Evolutionary conservation across 208 protist species (phyloP).

Genomic region (Leishmania arabica): DNA sequence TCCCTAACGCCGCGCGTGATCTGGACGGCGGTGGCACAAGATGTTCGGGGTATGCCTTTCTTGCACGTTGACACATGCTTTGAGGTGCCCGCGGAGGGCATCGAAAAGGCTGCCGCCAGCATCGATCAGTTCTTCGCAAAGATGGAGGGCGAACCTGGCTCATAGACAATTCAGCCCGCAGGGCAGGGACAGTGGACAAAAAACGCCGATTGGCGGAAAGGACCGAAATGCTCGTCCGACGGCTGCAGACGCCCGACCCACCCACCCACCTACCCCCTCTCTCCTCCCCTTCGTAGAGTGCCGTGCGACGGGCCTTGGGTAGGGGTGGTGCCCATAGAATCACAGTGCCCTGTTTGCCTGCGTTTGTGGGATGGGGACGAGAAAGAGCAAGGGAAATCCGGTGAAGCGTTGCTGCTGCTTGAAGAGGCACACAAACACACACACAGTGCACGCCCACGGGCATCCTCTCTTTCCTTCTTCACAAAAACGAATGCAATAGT

Average conservation of each 20-base stretch:
- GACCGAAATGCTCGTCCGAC: not conserved
- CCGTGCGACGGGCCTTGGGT: not conserved
- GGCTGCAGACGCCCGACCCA: not conserved
- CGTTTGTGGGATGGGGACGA: not conserved
- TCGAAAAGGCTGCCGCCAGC: constrained; percentile 33
- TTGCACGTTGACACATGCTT: constrained; percentile 64
- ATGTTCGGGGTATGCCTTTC: constrained; percentile 54
- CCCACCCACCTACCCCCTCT: not conserved
- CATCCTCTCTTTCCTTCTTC: not conserved
- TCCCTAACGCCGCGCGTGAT: constrained; percentile 20
- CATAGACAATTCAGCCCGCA: not conserved
- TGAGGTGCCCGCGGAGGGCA: constrained; percentile 35
- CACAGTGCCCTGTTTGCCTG: not conserved
- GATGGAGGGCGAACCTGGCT: not conserved
- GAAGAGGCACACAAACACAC: not conserved
- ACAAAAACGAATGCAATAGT: not conserved
- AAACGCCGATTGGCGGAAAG: not conserved
- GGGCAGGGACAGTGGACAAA: not conserved
- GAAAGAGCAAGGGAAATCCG: not conserved
- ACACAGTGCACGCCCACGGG: not conserved
- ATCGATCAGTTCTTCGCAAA: constrained; percentile 76
- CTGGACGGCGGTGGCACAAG: constrained; percentile 64
- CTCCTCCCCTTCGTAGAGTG: not conserved
- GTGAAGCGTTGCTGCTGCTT: not conserved
- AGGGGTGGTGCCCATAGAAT: not conserved